Evolutionary conservation across 2,329 filamentous ascomycete species (phyloP).

Genomic region (Ophiocordyceps camponoti-floridani): DNA sequence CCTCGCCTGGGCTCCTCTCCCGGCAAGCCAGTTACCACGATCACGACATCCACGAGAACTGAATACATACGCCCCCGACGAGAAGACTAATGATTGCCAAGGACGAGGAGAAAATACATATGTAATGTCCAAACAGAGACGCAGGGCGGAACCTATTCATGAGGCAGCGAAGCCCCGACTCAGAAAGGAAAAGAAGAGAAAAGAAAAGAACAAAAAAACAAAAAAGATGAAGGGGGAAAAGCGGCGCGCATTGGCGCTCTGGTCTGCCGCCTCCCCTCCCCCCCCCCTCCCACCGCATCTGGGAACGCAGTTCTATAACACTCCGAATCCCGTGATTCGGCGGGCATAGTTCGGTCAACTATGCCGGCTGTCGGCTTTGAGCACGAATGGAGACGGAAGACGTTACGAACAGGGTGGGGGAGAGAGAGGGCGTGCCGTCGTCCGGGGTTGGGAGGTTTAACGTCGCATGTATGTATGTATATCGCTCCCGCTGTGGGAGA

Average conservation of each 20-base stretch:
- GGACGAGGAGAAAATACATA: neutral
- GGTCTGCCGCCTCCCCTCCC: neutral
- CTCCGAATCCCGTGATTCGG: neutral
- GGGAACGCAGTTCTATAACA: no score
- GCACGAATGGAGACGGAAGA: neutral
- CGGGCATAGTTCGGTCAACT: neutral
- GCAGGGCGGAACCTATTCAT: neutral
- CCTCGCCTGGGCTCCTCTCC: slow-evolving; percentile 1
- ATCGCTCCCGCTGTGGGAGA: neutral
- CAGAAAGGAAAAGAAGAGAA: neutral
- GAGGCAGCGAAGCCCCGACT: neutral
- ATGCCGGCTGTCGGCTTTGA: neutral
- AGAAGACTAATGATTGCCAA: neutral
- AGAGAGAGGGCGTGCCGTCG: neutral
- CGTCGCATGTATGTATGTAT: neutral
- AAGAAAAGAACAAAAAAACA: no score
- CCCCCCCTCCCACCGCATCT: neutral
- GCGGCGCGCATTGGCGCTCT: no score
- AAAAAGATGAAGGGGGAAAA: no score
- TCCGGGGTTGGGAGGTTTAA: neutral
- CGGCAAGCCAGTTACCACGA: neutral
- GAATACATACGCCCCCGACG: neutral
- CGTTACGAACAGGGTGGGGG: neutral
- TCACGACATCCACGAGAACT: neutral
- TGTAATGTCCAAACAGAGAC: neutral